Base-by-base conservation (phyloP, 305 asterid species). In the Fraxinus platypoda region DNA sequence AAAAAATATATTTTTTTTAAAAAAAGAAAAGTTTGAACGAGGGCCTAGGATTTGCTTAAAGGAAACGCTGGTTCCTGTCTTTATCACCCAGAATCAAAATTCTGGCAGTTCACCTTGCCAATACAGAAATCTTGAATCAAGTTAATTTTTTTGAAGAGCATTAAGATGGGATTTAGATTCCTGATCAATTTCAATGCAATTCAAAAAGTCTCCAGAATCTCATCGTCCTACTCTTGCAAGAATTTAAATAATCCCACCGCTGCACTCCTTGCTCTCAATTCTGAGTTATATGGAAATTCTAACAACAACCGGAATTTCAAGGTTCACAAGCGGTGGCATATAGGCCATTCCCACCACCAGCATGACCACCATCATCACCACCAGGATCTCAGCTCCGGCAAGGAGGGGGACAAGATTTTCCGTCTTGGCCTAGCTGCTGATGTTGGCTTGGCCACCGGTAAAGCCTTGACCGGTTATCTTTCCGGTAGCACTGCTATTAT, bases 401-500 rank as follows among this genome's bases (percentile, higher is more conserved):
- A 91, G 75, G 94, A 90, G 81, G 97, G 98, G 1, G 98, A 94
- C 90, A 92, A 81, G 86, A 94, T 96, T 66, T 94, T 96, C 94
- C 95, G 95, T 7, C 88, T 96, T 11, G 99, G 99, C 49, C 93
- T 94, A 21, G 95, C 92, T 23, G 94, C 98, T 80, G 99, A 96
- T 75, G 83, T 96, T n/a, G 92, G 97, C 25, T 89, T 96, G 84
- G 97, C 99, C 54, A 92, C 91, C 68, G 97, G 97, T 35, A 96
- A 96, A 90, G 90, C 94, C 34, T 81, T 92, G 15, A 90, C 98
- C 0, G 99, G 98, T 54, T 96, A 94, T 83, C 80, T 94, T 64
- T 88, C 97, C 79, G 99, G 98, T 38, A 96, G 98, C 90, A 94
- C 98, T 31, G 99, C 98, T 38, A 93, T 96, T 46, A 93, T 96